These are phyloP conservation scores for Phytophthora ramorum DNA, from an alignment of 352 stramenopile species.

Conservation along the genomic window DNA sequence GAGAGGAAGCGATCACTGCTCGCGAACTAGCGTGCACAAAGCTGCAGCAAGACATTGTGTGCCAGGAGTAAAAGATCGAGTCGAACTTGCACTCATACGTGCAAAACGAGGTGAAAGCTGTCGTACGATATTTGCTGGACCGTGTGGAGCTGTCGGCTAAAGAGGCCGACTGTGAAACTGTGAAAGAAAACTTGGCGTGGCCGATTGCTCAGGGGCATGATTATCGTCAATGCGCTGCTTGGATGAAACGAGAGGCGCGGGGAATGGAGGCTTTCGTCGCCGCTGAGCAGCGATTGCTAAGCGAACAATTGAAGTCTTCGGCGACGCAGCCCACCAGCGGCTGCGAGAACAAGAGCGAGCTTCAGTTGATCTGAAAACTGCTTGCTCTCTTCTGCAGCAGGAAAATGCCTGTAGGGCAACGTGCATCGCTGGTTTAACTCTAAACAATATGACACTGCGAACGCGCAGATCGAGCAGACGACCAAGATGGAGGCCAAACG, in stretches of 20 bases:
- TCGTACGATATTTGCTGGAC: slow-evolving; percentile 11
- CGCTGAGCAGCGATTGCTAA: slow-evolving; percentile 5
- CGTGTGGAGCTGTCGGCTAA: slow-evolving; percentile 12
- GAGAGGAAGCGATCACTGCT: not conserved
- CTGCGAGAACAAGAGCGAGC: slow-evolving; percentile 4
- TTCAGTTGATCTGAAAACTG: not conserved
- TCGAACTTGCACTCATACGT: not conserved
- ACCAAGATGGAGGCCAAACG: not conserved
- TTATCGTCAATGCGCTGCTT: not conserved
- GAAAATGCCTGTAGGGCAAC: slow-evolving; percentile 3
- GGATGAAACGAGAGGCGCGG: not conserved
- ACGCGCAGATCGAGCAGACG: not conserved
- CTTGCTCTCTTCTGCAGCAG: not conserved
- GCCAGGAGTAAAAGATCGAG: not conserved
- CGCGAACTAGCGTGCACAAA: slow-evolving; percentile 2
- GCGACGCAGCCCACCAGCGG: not conserved
- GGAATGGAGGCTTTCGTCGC: not conserved
- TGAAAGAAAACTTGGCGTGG: slow-evolving; percentile 7
- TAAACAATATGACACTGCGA: slow-evolving; percentile 12
- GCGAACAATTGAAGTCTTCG: not conserved
- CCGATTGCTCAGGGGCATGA: not conserved
- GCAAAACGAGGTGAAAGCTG: slow-evolving; percentile 1
- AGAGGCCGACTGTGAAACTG: not conserved
- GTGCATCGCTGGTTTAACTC: slow-evolving; percentile 2
- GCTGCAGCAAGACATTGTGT: slow-evolving; percentile 1